A percentile compares a stretch with the other conserved stretches of the same genome.
Evolutionary conservation across 371 early-diverging fungal genomes (phyloP).

Genomic region (Apophysomyces sp.): DNA sequence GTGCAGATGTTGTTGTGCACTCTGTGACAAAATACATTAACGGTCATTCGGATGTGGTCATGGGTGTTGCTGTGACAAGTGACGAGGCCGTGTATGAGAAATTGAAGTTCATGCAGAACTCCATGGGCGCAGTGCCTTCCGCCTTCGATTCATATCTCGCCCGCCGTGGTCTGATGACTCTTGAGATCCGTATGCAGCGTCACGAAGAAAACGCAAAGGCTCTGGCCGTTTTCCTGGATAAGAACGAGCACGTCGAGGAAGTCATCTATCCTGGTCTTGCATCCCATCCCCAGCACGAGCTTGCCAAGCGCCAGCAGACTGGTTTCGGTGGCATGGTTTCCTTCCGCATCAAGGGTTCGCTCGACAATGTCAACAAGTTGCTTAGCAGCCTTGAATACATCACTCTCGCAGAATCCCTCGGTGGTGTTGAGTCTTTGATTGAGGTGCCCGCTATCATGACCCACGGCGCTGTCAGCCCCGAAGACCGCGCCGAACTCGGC

Average conservation of each 20-base stretch:
- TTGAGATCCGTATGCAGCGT: conserved; percentile 92
- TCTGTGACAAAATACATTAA: conserved; percentile 98
- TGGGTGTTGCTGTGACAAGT: conserved; percentile 92
- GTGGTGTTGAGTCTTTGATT: conserved; percentile 84
- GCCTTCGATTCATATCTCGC: conserved; percentile 98
- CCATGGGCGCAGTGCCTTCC: conserved; percentile 94
- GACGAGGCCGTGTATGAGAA: conserved; percentile 70
- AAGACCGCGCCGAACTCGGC: conserved; percentile 73
- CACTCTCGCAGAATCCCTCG: conserved; percentile 84
- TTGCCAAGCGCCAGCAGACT: conserved; percentile 74
- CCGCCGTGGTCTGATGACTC: conserved; percentile 94
- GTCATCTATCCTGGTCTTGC: conserved; percentile 88
- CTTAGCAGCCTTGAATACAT: conserved; percentile 68
- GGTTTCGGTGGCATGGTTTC: conserved; percentile 91
- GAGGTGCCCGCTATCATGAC: conserved; percentile 89
- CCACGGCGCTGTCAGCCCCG: conserved; percentile 79
- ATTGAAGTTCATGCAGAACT: conserved; percentile 91
- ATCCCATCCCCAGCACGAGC: conserved; percentile 81
- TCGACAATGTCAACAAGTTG: conserved; percentile 71
- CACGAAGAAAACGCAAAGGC: conserved; percentile 86
- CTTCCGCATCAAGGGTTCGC: conserved; percentile 76
- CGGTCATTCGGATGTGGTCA: conserved; percentile 97
- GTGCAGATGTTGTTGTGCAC: conserved; percentile 97
- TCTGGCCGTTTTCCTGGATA: conserved; percentile 71
- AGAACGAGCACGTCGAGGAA: conserved; percentile 59